Evolutionary conservation across 208 protist genomes (phyloP), one percentile per base, ranked within the genome.

Genomic region (Sergeia podlipaevii): DNA sequence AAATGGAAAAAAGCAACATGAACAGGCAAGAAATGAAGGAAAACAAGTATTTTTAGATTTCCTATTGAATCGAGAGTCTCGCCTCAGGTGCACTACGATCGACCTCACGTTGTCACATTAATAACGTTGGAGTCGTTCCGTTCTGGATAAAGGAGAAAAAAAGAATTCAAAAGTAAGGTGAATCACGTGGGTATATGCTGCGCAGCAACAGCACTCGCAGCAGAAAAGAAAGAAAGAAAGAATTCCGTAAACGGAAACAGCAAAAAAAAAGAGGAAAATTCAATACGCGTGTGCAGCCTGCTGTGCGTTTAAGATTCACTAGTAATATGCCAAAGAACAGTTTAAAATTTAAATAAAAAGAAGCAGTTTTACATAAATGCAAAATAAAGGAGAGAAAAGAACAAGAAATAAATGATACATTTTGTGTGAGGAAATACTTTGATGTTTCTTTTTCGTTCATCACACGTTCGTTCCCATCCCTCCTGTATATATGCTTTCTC

Each of bases 241-340:
- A 23, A 53, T 10, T 4, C 7, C 18, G 21, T 13, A 7, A 38
- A 51, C 51, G 34, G 28, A 32, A n/a, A 60, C 36, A 46, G 57
- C 48, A 64, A 67, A 8, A 17, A 13, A 59, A 44, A 54, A 29
- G 51, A 50, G 20, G 23, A 47, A 60, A 49, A n/a, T 58, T 39
- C 53, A 57, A 67, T 32, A 27, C 39, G 54, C 41, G 47, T 68
- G 59, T 63, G 20, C 49, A 46, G 24, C 7, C 29, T 8, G 42
- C 42, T 13, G 42, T 7, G 29, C 42, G 24, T 46, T n/a, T n/a
- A n/a, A n/a, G n/a, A n/a, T n/a, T n/a, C n/a, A n/a, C 15, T 13
- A 18, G 47, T 47, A 17, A 39, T 42, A 54, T 15, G 30, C n/a
- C 32, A 47, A 60, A 41, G 52, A 46, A 28, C 34, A 20, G 21